A percentile compares a stretch with the other conserved stretches of the same genome.
Evolutionary conservation across 2,329 filamentous ascomycete species (phyloP).

Genomic region (Cordyceps javanica): DNA sequence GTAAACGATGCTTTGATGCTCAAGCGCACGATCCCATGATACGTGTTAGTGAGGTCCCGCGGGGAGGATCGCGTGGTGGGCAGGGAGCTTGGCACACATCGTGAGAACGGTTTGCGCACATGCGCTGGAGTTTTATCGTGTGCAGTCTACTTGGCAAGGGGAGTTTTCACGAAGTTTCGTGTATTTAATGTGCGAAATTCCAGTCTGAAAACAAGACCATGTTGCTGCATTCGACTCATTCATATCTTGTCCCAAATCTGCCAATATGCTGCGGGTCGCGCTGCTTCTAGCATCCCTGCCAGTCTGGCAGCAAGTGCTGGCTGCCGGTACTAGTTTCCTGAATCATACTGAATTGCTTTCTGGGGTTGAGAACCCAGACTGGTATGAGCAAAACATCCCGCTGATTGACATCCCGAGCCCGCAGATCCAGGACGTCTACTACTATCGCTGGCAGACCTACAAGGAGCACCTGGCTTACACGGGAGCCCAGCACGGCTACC

Average conservation of each 20-base stretch:
- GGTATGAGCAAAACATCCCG: conserved; percentile 34
- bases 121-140: no score
- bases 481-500: conserved; percentile 33
- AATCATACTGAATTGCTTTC: conserved; percentile 18
- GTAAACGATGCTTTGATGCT: neutral
- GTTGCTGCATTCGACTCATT: neutral
- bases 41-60: neutral
- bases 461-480: conserved; percentile 36
- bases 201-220: neutral
- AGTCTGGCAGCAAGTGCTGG: neutral
- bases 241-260: neutral
- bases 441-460: conserved; percentile 36
- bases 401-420: conserved; percentile 34
- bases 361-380: conserved; percentile 18
- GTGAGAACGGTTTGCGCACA: neutral
- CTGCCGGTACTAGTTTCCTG: conserved; percentile 16
- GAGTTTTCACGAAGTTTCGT: neutral
- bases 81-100: neutral
- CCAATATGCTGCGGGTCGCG: neutral
- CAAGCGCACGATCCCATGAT: neutral
- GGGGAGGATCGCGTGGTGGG: neutral
- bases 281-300: neutral
- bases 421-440: conserved; percentile 38
- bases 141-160: neutral
- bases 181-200: neutral